Percentiles rank a stretch among this genome's conserved stretches.
phyloP scores from a whole-genome alignment of 2,329 filamentous ascomycete species.

The Fusarium sp. region DNA sequence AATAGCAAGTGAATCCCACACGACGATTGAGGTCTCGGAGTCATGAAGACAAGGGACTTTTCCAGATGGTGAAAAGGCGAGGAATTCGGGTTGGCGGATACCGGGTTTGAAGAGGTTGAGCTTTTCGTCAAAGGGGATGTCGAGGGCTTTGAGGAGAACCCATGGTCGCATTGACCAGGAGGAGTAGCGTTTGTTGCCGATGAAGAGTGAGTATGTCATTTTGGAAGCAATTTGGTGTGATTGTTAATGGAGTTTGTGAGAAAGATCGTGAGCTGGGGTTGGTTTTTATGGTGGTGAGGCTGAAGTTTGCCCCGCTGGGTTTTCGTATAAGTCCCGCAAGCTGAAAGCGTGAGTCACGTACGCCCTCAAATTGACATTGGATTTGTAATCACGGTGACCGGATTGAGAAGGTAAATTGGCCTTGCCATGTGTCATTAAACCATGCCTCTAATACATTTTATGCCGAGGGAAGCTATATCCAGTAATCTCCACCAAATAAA shows the following conservation, averaged over 20 bases:
- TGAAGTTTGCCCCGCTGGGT: background rate
- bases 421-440: background rate
- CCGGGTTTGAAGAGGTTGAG: slow-evolving; percentile 51
- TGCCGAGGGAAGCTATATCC: background rate
- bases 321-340: background rate
- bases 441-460: background rate
- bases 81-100: slow-evolving; percentile 51
- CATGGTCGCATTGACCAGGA: slow-evolving; percentile 61
- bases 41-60: slow-evolving; percentile 58
- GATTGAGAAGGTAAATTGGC: background rate
- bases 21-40: slow-evolving; percentile 43
- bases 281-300: slow-evolving; percentile 19
- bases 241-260: background rate
- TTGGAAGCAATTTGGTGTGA: background rate
- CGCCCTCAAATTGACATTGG: slow-evolving; percentile 17
- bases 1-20: slow-evolving; percentile 63
- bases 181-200: slow-evolving; percentile 60
- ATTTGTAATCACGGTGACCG: slow-evolving; percentile 20
- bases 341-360: slow-evolving; percentile 17
- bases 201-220: slow-evolving; percentile 56
- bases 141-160: slow-evolving; percentile 58
- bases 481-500: background rate
- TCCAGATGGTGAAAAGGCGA: slow-evolving; percentile 54
- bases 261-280: background rate
- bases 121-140: slow-evolving; percentile 57